Evolutionary conservation across 768 basidiomycete genomes (phyloP).

Genomic region (Rhodosporidiobolus odoratus): DNA sequence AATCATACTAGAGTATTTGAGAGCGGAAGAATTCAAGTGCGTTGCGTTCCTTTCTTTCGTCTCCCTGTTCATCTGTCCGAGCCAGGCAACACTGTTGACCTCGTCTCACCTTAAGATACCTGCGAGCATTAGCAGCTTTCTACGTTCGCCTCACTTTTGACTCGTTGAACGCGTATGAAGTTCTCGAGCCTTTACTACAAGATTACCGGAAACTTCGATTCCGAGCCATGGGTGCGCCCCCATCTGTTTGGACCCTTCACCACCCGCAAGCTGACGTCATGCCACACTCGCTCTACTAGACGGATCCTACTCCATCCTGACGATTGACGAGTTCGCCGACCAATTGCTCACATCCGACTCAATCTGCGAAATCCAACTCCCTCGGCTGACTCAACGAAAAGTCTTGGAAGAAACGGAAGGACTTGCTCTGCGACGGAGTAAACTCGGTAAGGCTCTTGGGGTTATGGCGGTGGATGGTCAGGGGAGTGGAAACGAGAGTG

Average conservation of each 20-base stretch:
- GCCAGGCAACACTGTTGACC: constrained; percentile 18
- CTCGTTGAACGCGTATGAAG: constrained; percentile 82
- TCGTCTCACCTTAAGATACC: constrained; percentile 59
- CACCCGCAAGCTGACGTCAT: not conserved
- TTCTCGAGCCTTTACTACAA: constrained; percentile 87
- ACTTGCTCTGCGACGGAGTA: constrained; percentile 74
- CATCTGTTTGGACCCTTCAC: not conserved
- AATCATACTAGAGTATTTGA: constrained; percentile 87
- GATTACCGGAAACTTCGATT: constrained; percentile 85
- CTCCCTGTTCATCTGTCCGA: not conserved
- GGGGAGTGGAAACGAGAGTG: constrained; percentile 50
- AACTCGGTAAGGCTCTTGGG: constrained; percentile 73
- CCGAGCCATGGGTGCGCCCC: constrained; percentile 64
- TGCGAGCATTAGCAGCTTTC: constrained; percentile 84
- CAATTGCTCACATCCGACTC: constrained; percentile 77
- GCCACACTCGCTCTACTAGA: constrained; percentile 57
- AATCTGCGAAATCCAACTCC: constrained; percentile 93
- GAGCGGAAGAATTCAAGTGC: constrained; percentile 97
- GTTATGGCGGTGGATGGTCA: constrained; percentile 46
- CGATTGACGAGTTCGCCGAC: constrained; percentile 89
- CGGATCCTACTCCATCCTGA: constrained; percentile 72
- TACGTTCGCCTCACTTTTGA: constrained; percentile 94
- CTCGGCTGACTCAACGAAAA: constrained; percentile 75
- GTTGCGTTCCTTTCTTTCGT: constrained; percentile 42
- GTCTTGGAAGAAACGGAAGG: constrained; percentile 89